A percentile compares a stretch with the other conserved stretches of the same genome.
Evolutionary conservation across 257 asterid species (phyloP).

Genomic region (Misopates orontium): DNA sequence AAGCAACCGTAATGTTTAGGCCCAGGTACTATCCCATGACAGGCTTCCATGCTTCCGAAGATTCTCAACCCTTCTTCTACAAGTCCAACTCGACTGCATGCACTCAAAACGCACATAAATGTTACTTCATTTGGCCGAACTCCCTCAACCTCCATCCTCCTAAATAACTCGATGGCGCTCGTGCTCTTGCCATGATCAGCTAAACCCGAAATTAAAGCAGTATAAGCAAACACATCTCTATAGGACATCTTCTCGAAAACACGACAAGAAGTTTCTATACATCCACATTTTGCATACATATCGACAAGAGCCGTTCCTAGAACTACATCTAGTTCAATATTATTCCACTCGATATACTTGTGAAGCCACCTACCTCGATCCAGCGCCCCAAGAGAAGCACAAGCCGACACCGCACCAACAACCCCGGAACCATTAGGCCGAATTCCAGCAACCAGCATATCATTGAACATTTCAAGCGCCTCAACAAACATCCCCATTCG

Average conservation of each 20-base stretch:
- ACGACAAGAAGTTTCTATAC: constrained; percentile 38
- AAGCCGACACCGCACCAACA: constrained; percentile 48
- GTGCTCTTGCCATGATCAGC: constrained; percentile 48
- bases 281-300: constrained; percentile 66
- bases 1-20: constrained; percentile 52
- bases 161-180: constrained; percentile 38
- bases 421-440: constrained; percentile 44
- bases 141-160: constrained; percentile 50
- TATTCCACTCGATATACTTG: constrained; percentile 30
- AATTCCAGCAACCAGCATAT: constrained; percentile 42
- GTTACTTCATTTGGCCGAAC: constrained; percentile 53
- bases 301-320: constrained; percentile 55
- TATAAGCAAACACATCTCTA: constrained; percentile 46
- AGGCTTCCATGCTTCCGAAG: constrained; percentile 39
- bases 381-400: constrained; percentile 46
- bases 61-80: constrained; percentile 51
- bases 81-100: constrained; percentile 51
- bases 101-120: constrained; percentile 41
- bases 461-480: constrained; percentile 39
- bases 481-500: constrained; percentile 44
- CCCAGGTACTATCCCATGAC: constrained; percentile 40
- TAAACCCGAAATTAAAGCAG: constrained; percentile 52
- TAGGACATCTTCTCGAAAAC: constrained; percentile 39
- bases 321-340: constrained; percentile 36
- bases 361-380: constrained; percentile 60